Percentiles rank a stretch among this genome's conserved stretches.
phyloP scores from a whole-genome alignment of 2,329 filamentous ascomycete genomes.

The Aspergillus unguis region DNA sequence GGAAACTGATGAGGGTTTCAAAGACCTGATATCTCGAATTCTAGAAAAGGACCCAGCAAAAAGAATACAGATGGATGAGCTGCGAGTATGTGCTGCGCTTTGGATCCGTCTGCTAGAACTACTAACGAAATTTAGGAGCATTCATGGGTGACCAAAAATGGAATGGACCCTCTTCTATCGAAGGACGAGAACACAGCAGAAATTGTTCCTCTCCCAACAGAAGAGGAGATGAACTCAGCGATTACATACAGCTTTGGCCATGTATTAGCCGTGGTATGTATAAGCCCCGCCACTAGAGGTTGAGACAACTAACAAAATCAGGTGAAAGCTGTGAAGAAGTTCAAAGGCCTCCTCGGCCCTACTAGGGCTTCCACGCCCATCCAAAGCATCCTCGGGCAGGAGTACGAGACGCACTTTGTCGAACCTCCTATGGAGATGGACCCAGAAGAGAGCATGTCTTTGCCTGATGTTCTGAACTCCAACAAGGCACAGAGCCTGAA shows the following conservation, averaged over 20 bases:
- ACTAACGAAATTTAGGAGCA: constrained; percentile 61
- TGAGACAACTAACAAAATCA: constrained; percentile 31
- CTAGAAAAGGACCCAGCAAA: constrained; percentile 81
- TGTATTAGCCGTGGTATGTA: constrained; percentile 70
- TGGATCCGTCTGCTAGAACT: neutral
- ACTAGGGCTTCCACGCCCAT: constrained; percentile 51
- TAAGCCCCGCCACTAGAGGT: neutral
- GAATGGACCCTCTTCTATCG: constrained; percentile 72
- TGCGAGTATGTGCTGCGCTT: constrained; percentile 62
- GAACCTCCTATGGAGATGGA: constrained; percentile 56
- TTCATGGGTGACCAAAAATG: constrained; percentile 84
- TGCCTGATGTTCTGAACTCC: constrained; percentile 17
- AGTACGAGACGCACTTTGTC: constrained; percentile 52
- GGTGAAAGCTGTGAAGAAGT: constrained; percentile 88
- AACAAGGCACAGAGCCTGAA: constrained; percentile 37
- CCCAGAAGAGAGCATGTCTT: constrained; percentile 30
- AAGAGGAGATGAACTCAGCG: constrained; percentile 83
- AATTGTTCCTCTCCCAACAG: constrained; percentile 77
- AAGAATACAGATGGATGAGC: constrained; percentile 75
- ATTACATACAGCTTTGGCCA: constrained; percentile 88
- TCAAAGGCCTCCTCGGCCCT: constrained; percentile 69
- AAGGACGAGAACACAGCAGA: constrained; percentile 82
- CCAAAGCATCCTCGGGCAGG: constrained; percentile 58
- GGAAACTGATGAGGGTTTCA: constrained; percentile 65
- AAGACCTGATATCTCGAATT: constrained; percentile 68